Base-by-base conservation (phyloP, 2,329 filamentous ascomycete genomes). In the Lachnellula arida region DNA sequence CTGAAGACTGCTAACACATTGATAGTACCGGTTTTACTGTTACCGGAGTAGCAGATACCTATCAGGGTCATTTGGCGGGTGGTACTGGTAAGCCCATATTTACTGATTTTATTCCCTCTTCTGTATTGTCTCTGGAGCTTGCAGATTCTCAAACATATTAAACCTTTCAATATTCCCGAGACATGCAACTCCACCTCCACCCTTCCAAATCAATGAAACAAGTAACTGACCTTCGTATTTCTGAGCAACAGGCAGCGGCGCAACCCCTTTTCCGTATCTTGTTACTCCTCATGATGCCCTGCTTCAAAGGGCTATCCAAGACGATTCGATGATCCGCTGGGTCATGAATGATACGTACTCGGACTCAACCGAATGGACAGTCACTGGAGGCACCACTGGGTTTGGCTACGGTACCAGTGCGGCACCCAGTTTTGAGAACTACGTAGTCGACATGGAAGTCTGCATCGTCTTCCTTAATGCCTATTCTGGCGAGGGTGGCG, bases 401-500 rank as follows among this genome's bases (percentile, higher is more conserved):
- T 56, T 32, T 50, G 34, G 9, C 11, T 7, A 49, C 47, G 28
- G 51, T 37, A 15, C 9, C 5, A 15, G 34, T 15, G 14, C 34
- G 12, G 44, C 0, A 96, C 70, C 75, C 69, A 87, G 68, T 84
- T 83, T 49, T 74, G 83, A 64, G 75, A 68, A 0, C 71, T 93
- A 1, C 73, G 87, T n/a, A 73, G 14, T 15, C 14, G 34, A 15
- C 34, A 15, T 15, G 73, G 12, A 79, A 87, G 63, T 77, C 80
- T 22, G 76, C 82, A 53, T 97, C 37, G 91, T 96, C 14, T 97
- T 96, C 65, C 91, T 88, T 67, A 96, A 96, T 63, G 84, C 91
- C 14, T 81, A 91, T 68, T 81, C 86, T 2, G 91, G 91, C 43
- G 92, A 97, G 72, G 90, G 89, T 6, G 96, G 82, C 74, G 89